Percentiles rank a stretch among this genome's conserved stretches.
These are phyloP conservation scores for Syncephalastrum monosporum DNA, from an alignment of 371 early-diverging fungal genomes.

Conservation along the genomic window DNA sequence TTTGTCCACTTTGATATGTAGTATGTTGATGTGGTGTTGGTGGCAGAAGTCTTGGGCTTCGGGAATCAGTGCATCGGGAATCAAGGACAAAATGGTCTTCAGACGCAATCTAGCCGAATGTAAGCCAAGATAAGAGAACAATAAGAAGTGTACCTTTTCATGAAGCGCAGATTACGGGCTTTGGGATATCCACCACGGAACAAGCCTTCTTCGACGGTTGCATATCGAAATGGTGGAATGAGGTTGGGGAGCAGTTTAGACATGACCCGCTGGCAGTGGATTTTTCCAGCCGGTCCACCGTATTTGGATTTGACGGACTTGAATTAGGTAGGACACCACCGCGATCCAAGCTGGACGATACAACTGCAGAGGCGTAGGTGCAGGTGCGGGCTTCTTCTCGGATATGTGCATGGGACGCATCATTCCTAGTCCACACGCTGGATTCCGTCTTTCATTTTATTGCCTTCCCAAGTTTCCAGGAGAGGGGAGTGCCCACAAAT, in stretches of 20 bases:
- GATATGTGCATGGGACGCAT: too few species aligned
- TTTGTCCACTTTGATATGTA: constrained; percentile 78
- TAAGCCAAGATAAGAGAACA: not conserved
- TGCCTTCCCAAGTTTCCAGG: not conserved
- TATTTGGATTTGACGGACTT: too few species aligned
- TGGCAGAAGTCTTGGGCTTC: constrained; percentile 67
- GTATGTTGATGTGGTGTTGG: constrained; percentile 61
- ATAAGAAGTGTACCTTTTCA: constrained; percentile 54
- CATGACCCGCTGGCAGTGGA: constrained; percentile 9
- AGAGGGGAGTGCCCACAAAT: too few species aligned
- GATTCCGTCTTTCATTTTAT: too few species aligned
- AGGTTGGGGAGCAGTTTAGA: constrained; percentile 46
- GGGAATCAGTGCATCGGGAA: constrained; percentile 72
- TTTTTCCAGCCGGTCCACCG: too few species aligned
- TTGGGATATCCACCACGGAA: constrained; percentile 89
- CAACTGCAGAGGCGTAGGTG: too few species aligned
- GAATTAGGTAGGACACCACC: too few species aligned
- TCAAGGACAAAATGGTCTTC: constrained; percentile 82
- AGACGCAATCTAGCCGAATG: constrained; percentile 60
- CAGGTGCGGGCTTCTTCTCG: too few species aligned
- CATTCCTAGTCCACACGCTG: too few species aligned
- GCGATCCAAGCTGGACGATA: too few species aligned
- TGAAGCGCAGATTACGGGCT: constrained; percentile 79
- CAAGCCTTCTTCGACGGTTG: constrained; percentile 75
- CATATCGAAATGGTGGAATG: constrained; percentile 86